Evolutionary conservation across 129 eudicot species (phyloP).

Genomic region (Tagetes erecta): DNA sequence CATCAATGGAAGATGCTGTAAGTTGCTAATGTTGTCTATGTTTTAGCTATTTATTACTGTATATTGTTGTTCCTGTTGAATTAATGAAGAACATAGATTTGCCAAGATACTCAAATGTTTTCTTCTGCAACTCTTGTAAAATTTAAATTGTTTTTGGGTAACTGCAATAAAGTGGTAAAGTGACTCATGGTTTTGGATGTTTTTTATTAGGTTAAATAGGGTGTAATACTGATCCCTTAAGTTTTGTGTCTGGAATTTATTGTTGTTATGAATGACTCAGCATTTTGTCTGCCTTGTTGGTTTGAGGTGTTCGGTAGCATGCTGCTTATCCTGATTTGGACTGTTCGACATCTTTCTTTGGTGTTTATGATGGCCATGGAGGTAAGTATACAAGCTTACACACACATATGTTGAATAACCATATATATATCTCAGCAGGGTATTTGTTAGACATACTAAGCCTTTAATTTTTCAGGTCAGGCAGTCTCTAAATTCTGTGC

Average conservation of each 20-base stretch:
- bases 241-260: slow-evolving; percentile 15
- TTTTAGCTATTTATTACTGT: neutral
- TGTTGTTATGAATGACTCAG: slow-evolving; percentile 14
- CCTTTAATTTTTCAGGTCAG: slow-evolving; percentile 55
- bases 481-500: slow-evolving; percentile 83
- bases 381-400: slow-evolving; percentile 43
- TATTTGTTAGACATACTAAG: slow-evolving; percentile 19
- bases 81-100: neutral
- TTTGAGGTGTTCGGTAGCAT: slow-evolving; percentile 61
- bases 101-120: neutral
- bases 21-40: slow-evolving; percentile 29
- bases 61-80: neutral
- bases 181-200: neutral
- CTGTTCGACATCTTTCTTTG: slow-evolving; percentile 76
- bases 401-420: neutral
- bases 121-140: neutral
- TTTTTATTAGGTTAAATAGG: slow-evolving; percentile 8
- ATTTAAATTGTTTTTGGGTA: slow-evolving; percentile 11
- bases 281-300: slow-evolving; percentile 35
- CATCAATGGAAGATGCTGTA: slow-evolving; percentile 97
- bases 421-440: neutral
- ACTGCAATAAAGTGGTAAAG: neutral
- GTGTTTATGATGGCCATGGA: slow-evolving; percentile 98
- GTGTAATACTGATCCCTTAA: slow-evolving; percentile 17
- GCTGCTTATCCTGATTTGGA: slow-evolving; percentile 77